Percentiles rank a stretch among this genome's conserved stretches.
Conservation (phyloP, 176 grass and related monocot species). For the Panicum miliaceum region DNA sequence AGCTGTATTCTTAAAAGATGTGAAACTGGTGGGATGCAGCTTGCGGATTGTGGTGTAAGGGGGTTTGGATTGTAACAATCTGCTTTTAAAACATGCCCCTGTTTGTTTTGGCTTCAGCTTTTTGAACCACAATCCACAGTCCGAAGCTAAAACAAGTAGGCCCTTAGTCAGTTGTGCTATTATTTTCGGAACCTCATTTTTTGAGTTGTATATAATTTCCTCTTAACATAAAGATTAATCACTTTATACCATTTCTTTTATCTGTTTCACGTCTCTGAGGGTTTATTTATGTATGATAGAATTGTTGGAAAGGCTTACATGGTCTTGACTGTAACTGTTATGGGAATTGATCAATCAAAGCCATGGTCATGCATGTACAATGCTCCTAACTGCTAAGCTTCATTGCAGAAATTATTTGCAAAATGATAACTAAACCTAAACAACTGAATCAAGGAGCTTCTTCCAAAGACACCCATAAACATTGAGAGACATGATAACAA, state of each 20-base stretch:
- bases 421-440: slow-evolving; percentile 25
- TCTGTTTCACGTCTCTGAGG: background rate
- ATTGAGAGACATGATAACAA: background rate
- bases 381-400: background rate
- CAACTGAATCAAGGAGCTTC: slow-evolving; percentile 13
- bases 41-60: background rate
- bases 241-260: slow-evolving; percentile 18
- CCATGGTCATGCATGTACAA: background rate
- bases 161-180: background rate
- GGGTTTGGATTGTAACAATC: slow-evolving; percentile 4
- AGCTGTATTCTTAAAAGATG: background rate
- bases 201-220: background rate
- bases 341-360: background rate
- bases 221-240: slow-evolving; percentile 1
- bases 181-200: slow-evolving; percentile 25
- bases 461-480: slow-evolving; percentile 15
- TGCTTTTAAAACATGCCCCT: background rate
- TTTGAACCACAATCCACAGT: background rate
- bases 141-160: background rate
- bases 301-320: background rate
- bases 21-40: background rate
- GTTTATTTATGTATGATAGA: slow-evolving; percentile 1
- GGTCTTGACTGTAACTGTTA: background rate
- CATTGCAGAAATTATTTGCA: slow-evolving; percentile 6
- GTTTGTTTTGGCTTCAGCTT: background rate